Conservation (phyloP, 192 early-diverging fungal genomes). For the Umbelopsis isabellina region DNA sequence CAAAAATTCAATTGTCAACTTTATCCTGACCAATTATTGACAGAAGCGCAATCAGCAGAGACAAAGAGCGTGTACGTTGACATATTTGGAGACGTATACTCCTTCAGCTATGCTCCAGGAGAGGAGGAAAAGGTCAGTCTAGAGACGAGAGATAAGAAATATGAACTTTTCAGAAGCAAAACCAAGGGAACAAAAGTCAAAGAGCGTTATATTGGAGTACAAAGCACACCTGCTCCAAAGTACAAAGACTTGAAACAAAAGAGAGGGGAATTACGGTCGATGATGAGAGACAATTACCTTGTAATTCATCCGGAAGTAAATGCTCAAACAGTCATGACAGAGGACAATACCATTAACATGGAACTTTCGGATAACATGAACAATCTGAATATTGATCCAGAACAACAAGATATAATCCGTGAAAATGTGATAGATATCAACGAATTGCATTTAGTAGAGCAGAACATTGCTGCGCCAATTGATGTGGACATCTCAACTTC, state of each 20-base stretch:
- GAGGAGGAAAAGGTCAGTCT: constrained; percentile 12
- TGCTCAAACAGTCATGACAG: no score
- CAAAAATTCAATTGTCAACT: constrained; percentile 22
- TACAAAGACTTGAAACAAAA: background rate
- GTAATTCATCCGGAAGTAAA: background rate
- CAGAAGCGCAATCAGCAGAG: background rate
- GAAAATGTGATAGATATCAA: no score
- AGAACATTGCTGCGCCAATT: no score
- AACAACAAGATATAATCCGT: no score
- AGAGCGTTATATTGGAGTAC: constrained; percentile 6
- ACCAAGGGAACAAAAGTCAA: constrained; percentile 3
- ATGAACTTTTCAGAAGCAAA: background rate
- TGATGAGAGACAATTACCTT: background rate
- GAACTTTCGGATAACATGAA: no score
- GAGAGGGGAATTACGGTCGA: background rate
- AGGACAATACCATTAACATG: no score
- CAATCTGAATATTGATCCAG: no score
- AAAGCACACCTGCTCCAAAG: background rate
- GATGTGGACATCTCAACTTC: no score
- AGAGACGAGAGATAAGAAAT: background rate
- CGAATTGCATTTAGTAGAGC: no score
- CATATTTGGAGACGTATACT: constrained; percentile 2
- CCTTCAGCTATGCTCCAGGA: constrained; percentile 22
- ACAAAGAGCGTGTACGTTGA: constrained; percentile 5
- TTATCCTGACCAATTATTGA: background rate